Base-by-base conservation (phyloP, 257 asterid genomes). In the Dorcoceras hygrometricum region DNA sequence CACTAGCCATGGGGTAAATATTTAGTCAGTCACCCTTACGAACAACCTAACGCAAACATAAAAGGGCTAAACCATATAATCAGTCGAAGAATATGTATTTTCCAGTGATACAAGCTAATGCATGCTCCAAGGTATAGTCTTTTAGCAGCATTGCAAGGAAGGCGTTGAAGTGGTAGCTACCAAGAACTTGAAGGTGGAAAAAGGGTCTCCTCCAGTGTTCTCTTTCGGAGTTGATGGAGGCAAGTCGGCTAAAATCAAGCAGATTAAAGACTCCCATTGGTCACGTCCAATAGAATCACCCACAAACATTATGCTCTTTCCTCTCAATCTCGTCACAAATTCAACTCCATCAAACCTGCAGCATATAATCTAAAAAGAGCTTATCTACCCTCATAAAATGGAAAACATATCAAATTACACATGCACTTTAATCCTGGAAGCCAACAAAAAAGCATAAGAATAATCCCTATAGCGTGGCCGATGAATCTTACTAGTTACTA, bases 231-330 rank as follows among this genome's bases (percentile, higher is more conserved):
- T 82, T 3, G 76, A 76, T n/a, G 89, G 6, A 2, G 95, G 66
- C 16, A 84, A 19, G 9, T 80, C 90, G 16, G 96, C 81, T 48
- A 87, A 77, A 43, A 90, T 80, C 96, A 94, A 73, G 71, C 99
- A 94, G 29, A 88, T 63, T 72, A 94, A 76, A 7, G 97, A 90
- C 74, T 94, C 81, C 96, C 96, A 94, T 74, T 94, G 99, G 71
- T 94, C 90, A 43, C 95, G 78, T 20, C 96, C 96, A 73, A 94
- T 51, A 6, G 99, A 94, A 58, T 94, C 99, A 1, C 99, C 99
- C 26, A 94, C 97, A 69, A 90, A 94, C 99, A 94, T 90, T 73
- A 94, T 83, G 18, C 76, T 88, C 72, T 79, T 85, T 5, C 91
- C 88, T 60, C 83, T 76, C 91, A 85, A 74, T 71, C 82, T 80